Conservation (phyloP, 352 stramenopile genomes). For the Phytophthora crassamura region DNA sequence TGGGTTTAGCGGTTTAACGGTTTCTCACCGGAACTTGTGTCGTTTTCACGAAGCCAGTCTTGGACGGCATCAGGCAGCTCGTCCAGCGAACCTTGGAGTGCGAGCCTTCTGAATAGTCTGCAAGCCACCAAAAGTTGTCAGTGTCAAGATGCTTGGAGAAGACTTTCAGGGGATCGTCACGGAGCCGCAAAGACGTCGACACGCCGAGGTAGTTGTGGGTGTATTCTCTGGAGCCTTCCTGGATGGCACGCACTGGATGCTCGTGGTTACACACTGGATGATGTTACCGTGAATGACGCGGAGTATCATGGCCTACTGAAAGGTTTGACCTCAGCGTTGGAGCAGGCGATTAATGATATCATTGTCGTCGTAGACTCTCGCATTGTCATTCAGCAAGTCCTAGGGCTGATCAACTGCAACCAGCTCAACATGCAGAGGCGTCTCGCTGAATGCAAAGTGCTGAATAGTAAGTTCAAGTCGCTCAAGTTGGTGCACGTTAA, state of each 20-base stretch:
- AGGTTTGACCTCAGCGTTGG: not conserved
- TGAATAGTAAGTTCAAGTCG: not conserved
- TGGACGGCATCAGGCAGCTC: not conserved
- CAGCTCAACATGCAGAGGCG: not conserved
- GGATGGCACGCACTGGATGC: not conserved
- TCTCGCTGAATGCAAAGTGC: not conserved
- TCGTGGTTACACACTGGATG: not conserved
- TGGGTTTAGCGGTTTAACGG: no score
- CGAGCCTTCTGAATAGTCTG: not conserved
- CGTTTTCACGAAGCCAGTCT: not conserved
- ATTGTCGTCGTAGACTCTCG: constrained; percentile 2
- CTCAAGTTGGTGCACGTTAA: constrained; percentile 4
- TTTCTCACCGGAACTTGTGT: not conserved
- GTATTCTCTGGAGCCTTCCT: not conserved
- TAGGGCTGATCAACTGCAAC: constrained; percentile 8
- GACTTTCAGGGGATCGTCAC: not conserved
- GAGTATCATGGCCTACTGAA: constrained; percentile 6
- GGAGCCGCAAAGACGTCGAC: not conserved
- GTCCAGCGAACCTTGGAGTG: not conserved
- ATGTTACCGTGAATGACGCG: not conserved
- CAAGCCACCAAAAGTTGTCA: no score
- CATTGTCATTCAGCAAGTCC: constrained; percentile 11
- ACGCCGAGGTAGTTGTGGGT: not conserved
- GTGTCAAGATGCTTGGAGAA: constrained; percentile 3
- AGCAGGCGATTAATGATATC: not conserved